Evolutionary conservation across 305 asterid genomes (phyloP), one percentile per base, ranked within the genome.

Genomic region (Plantago coronopus): DNA sequence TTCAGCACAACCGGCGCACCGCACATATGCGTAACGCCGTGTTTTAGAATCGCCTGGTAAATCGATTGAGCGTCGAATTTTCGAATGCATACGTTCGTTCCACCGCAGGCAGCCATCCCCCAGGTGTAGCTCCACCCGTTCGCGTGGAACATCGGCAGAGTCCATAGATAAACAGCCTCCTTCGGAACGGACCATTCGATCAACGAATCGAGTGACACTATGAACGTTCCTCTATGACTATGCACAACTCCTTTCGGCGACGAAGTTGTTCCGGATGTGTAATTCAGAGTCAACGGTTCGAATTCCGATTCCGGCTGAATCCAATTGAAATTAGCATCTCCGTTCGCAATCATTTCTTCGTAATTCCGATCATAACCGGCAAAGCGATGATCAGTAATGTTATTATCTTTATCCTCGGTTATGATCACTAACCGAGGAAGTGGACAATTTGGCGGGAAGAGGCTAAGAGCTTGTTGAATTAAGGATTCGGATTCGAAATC

Each of bases 71-170:
- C 80, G 8, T 82, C 83, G 54, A 84, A 66, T 18, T 62, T 77
- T 0, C 87, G 62, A 29, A 84, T 81, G 18, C 93, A 84, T 17
- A 84, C 31, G 68, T 66, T 84, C 48, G 79, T 69, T 2, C 87
- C 93, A 8, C 89, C 93, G 18, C 63, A 75, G 25, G 84, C 93
- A 8, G 89, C 89, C 83, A 84, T 80, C 7, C 93, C 88, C 89
- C 93, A 81, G 27, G 85, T 78, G 80, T 72, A 84, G 74, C 87
- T 82, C 89, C 93, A 82, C 22, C 93, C 89, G 48, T 82, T 84
- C 15, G 87, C 71, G 57, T 84, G 89, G 70, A 82, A 84, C 85
- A 84, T 82, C 19, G 89, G 93, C 47, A 84, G 60, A 17, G 93
- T 82, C 93, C 89, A 84, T n/a, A 84, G 69, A 46, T 79, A 79